phyloP scores from a whole-genome alignment of 306 rosid species.

The Fragaria vesca region DNA sequence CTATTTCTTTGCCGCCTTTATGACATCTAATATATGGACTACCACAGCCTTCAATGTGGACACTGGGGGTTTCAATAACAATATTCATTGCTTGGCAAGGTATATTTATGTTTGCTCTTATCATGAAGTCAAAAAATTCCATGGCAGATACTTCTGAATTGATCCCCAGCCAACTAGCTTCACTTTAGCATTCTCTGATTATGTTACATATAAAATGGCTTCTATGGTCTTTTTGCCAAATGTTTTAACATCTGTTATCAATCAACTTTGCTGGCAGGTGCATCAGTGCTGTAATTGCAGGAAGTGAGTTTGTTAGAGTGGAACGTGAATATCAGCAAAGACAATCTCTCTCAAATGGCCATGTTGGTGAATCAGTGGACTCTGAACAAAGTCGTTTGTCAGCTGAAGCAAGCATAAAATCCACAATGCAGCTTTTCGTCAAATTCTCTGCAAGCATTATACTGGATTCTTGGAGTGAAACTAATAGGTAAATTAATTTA shows the following conservation, averaged over 20 bases:
- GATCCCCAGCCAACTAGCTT: neutral
- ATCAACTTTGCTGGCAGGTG: constrained; percentile 57
- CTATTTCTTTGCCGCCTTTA: constrained; percentile 87
- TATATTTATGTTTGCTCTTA: constrained; percentile 32
- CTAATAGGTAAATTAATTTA: constrained; percentile 47
- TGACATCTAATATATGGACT: constrained; percentile 90
- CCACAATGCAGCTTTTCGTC: constrained; percentile 85
- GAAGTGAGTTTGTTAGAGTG: constrained; percentile 91
- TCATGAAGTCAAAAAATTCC: neutral
- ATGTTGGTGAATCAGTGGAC: constrained; percentile 51
- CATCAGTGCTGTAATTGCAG: constrained; percentile 84
- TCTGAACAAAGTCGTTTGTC: constrained; percentile 61
- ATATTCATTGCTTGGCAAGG: constrained; percentile 95
- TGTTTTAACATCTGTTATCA: constrained; percentile 19
- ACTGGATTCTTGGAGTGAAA: constrained; percentile 87
- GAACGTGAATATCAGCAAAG: constrained; percentile 77
- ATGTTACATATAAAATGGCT: constrained; percentile 8
- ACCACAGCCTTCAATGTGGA: constrained; percentile 94
- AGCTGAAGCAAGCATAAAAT: constrained; percentile 82
- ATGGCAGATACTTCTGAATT: neutral
- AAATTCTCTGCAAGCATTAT: constrained; percentile 76
- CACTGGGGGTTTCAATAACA: constrained; percentile 91
- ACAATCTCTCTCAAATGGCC: constrained; percentile 66
- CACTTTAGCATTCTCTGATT: constrained; percentile 2
- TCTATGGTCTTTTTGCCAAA: neutral